phyloP scores from a whole-genome alignment of 305 asterid genomes.

The Fraxinus latifolia region DNA sequence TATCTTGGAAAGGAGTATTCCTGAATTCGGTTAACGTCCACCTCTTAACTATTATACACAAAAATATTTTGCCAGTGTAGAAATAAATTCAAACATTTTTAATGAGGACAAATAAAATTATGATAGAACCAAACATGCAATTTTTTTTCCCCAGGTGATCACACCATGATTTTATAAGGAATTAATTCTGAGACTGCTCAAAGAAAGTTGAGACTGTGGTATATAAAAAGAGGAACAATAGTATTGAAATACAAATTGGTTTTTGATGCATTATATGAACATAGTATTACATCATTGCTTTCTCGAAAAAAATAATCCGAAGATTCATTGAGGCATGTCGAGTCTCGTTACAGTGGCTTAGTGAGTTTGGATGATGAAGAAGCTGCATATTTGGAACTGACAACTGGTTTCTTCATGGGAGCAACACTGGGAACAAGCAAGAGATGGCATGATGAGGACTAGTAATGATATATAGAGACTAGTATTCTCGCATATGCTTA shows the following conservation, averaged over 20 bases:
- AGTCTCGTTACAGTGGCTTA: conserved; percentile 36
- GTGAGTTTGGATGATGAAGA: conserved; percentile 41
- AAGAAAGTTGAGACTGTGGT: neutral
- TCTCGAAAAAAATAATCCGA: conserved; percentile 12
- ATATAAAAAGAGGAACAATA: neutral
- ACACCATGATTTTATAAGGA: neutral
- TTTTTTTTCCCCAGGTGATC: neutral
- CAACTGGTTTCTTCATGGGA: conserved; percentile 37
- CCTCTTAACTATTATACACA: neutral
- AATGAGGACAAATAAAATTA: neutral
- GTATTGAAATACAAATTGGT: neutral
- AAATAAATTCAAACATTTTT: neutral
- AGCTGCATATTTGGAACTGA: conserved; percentile 36
- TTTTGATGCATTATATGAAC: neutral
- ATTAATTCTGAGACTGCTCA: neutral
- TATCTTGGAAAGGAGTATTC: neutral
- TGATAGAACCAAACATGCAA: neutral
- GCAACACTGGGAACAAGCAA: conserved; percentile 33
- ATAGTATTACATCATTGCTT: conserved; percentile 16
- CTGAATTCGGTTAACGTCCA: neutral
- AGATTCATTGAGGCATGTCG: neutral
- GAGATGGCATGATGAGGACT: conserved; percentile 9
- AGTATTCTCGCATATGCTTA: neutral
- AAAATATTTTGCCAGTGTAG: neutral
- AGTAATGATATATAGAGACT: neutral